phyloP scores from a whole-genome alignment of 2,329 filamentous ascomycete species.

The Diplodia mutila region DNA sequence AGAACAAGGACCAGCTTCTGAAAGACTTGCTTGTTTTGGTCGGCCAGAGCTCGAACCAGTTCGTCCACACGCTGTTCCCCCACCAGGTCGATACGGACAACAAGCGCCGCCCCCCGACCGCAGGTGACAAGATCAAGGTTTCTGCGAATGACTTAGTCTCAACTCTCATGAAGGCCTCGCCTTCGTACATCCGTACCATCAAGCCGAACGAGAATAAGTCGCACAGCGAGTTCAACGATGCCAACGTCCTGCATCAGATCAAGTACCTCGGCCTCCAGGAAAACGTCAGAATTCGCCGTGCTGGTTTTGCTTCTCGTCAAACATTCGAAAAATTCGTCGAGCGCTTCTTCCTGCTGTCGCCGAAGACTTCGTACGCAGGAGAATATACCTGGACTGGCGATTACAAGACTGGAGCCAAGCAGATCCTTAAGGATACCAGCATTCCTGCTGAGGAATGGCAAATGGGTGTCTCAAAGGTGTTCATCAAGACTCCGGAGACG shows the following conservation, averaged over 20 bases:
- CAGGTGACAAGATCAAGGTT: slow-evolving; percentile 92
- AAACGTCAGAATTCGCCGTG: slow-evolving; percentile 95
- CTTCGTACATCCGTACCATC: slow-evolving; percentile 97
- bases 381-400: slow-evolving; percentile 96
- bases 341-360: slow-evolving; percentile 92
- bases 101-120: slow-evolving; percentile 88
- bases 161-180: slow-evolving; percentile 95
- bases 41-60: slow-evolving; percentile 79
- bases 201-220: slow-evolving; percentile 99
- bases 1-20: slow-evolving; percentile 97
- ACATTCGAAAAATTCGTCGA: slow-evolving; percentile 98
- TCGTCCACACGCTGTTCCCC: slow-evolving; percentile 88
- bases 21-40: slow-evolving; percentile 92
- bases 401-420: slow-evolving; percentile 81
- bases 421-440: slow-evolving; percentile 94
- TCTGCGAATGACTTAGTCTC: slow-evolving; percentile 95
- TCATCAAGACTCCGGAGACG: slow-evolving; percentile 97
- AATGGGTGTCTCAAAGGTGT: slow-evolving; percentile 94
- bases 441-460: slow-evolving; percentile 96
- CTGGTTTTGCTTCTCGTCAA: slow-evolving; percentile 95
- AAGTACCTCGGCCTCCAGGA: slow-evolving; percentile 99
- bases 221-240: slow-evolving; percentile 84
- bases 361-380: slow-evolving; percentile 92
- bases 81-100: slow-evolving; percentile 95
- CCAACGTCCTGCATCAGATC: slow-evolving; percentile 95